Base-by-base conservation (phyloP, 2,329 filamentous ascomycete species). In the Chaetomium olivaceum region DNA sequence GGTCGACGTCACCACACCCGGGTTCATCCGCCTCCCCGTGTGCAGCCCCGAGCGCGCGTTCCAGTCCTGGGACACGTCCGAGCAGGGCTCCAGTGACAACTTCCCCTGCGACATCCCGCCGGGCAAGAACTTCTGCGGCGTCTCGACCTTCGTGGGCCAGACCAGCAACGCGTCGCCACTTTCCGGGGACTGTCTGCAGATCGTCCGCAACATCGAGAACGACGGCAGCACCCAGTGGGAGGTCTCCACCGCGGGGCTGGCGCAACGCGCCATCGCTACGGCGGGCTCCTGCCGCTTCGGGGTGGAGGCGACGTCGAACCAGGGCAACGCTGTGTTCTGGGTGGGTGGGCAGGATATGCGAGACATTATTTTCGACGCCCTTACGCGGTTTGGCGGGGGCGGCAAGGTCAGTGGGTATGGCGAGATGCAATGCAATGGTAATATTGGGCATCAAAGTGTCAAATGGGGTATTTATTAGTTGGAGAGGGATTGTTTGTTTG, bases 21-120 rank as follows among this genome's bases (percentile, higher is more conserved):
- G 78, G 1, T 75, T 74, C 64, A 71, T 80, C 50, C 73, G 71
- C 8, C 71, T 80, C 1, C 79, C 78, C 46, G 76, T 80, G 19
- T 80, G 78, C 71, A 74, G 72, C 60, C 66, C 74, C 33, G 72
- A 75, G 9, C 67, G 68, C 6, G 79, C 78, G 14, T 75, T 62
- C 46, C 64, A 72, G 64, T 71, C 73, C 27, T 80, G 77, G 77
- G 58, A 48, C 19, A 33, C 27, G 27, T 16, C 25, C 43, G 2
- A 3, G 19, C 14, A 19, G 43, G 58, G 58, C 43, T 25, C 27
- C 19, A 33, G 25, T 27, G 43, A 7, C 58, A 70, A 74, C 68
- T 80, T 73, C 65, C 78, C 77, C 1, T 80, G 78, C 71, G 69
- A 75, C 66, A 63, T 72, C n/a, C 63, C 68, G 29, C 69, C 67